A percentile compares a stretch with the other conserved stretches of the same genome.
Evolutionary conservation across 2,329 filamentous ascomycete genomes (phyloP).

Genomic region (Chaetomiaceae sp.): DNA sequence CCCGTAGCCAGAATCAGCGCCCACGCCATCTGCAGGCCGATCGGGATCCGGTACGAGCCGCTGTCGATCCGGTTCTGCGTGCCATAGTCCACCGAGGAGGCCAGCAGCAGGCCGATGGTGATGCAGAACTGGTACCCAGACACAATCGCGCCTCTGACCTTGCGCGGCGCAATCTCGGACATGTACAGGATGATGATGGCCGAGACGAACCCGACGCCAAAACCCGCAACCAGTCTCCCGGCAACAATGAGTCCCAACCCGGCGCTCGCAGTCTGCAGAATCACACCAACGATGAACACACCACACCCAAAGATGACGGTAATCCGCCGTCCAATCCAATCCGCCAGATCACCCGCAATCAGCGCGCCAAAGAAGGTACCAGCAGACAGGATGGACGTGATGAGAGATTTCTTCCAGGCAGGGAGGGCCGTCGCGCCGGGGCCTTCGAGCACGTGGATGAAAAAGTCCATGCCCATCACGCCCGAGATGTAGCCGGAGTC

Average conservation of each 20-base stretch:
- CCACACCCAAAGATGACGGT: slow-evolving; percentile 57
- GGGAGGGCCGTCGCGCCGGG: slow-evolving; percentile 18
- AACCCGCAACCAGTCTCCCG: slow-evolving; percentile 63
- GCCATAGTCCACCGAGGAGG: slow-evolving; percentile 63
- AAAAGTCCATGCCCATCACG: slow-evolving; percentile 38
- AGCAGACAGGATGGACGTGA: slow-evolving; percentile 62
- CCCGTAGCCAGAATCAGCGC: slow-evolving; percentile 36
- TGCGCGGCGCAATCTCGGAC: slow-evolving; percentile 56
- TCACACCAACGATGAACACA: slow-evolving; percentile 54
- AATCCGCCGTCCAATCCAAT: slow-evolving; percentile 57
- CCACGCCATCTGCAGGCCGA: slow-evolving; percentile 61
- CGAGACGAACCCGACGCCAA: slow-evolving; percentile 64
- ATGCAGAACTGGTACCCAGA: slow-evolving; percentile 75
- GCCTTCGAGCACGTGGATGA: slow-evolving; percentile 32
- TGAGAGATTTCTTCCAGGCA: slow-evolving; percentile 38
- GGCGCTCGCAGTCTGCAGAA: slow-evolving; percentile 50
- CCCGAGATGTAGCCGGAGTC: slow-evolving; percentile 55
- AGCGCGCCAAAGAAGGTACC: slow-evolving; percentile 63
- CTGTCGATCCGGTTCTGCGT: slow-evolving; percentile 56
- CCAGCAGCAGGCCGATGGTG: slow-evolving; percentile 66
- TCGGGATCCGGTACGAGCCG: slow-evolving; percentile 66
- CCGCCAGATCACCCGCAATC: slow-evolving; percentile 61
- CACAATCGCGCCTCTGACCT: slow-evolving; percentile 67
- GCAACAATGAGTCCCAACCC: slow-evolving; percentile 55
- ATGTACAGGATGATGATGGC: slow-evolving; percentile 68